Percentiles rank a stretch among this genome's conserved stretches.
These are phyloP conservation scores for Vaccinium macrocarpon DNA, from an alignment of 148 eudicot species.

Conservation along the genomic window DNA sequence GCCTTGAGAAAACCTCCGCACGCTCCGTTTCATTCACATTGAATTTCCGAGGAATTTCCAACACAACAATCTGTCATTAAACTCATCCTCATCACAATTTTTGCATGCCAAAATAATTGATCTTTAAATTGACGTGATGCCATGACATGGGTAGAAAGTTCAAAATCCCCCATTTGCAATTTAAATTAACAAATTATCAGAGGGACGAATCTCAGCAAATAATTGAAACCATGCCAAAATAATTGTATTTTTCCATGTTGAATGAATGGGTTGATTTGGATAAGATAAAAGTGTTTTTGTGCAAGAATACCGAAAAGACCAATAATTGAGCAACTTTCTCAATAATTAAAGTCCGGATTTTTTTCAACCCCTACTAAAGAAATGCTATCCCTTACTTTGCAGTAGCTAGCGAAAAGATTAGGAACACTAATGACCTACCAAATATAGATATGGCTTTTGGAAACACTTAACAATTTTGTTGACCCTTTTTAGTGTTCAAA, in stretches of 20 bases:
- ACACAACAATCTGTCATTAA: too few species aligned
- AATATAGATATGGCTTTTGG: neutral
- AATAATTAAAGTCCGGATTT: neutral
- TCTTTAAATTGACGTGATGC: too few species aligned
- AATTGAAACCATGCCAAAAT: neutral
- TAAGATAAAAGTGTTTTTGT: neutral
- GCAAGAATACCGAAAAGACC: neutral
- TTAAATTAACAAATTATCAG: neutral
- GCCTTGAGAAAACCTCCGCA: too few species aligned
- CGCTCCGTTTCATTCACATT: too few species aligned
- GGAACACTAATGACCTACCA: neutral
- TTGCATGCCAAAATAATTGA: too few species aligned
- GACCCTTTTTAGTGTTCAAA: neutral
- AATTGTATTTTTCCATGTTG: neutral
- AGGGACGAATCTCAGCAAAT: neutral
- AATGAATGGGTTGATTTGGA: neutral
- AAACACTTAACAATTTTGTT: neutral
- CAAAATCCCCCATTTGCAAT: neutral
- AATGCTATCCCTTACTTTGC: too few species aligned
- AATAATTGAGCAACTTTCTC: slow-evolving; percentile 5
- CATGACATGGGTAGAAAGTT: too few species aligned
- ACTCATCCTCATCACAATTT: too few species aligned
- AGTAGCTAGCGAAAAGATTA: neutral
- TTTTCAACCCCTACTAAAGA: too few species aligned
- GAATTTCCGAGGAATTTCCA: too few species aligned